Evolutionary conservation across 192 early-diverging fungal genomes (phyloP), one percentile per base, ranked within the genome.

Genomic region (Mortierella antarctica): DNA sequence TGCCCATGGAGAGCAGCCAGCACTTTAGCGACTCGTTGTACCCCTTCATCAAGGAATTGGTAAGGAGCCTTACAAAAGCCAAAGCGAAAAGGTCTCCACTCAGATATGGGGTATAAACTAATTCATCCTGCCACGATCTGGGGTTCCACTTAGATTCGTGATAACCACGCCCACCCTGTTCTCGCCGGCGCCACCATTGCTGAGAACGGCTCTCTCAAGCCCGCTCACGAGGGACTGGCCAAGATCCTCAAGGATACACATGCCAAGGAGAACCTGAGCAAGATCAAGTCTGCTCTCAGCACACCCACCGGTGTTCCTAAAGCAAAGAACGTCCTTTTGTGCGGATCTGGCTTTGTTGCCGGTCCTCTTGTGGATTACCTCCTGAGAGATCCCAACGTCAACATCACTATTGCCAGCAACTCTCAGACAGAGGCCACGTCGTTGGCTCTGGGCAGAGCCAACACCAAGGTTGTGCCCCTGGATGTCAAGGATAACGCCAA

Each of bases 1-100:
- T 99, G 68, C 98, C 98, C 6, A 77, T 97, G 20, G 96, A 98
- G 73, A 95, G 96, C 42, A 97, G 95, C 82, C 86, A 95, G 78
- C 93, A 95, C 83, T 99, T 99, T 85, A 93, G 94, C 68, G 89
- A 93, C 62, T 86, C 94, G 9, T 84, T 99, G 14, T 92, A 90
- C 64, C 96, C 97, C 6, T 91, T 88, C 66, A 83, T 96, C 54
- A 91, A 89, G 80, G 93, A 95, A 59, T 77, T 98, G 86, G 94
- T 95, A 76, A 74, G 85, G 76, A 31, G 45, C 42, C 48, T 10
- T 71, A 13, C 20, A 41, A 44, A 31, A 31, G 31, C 31, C 31
- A 31, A 31, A 31, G 31, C 31, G 31, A 31, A 31, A 31, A 2
- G 31, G 31, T 31, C 31, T 31, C 31, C 31, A 31, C 31, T 31